Evolutionary conservation across 306 rosid genomes (phyloP).

Genomic region (Medicago lupulina): DNA sequence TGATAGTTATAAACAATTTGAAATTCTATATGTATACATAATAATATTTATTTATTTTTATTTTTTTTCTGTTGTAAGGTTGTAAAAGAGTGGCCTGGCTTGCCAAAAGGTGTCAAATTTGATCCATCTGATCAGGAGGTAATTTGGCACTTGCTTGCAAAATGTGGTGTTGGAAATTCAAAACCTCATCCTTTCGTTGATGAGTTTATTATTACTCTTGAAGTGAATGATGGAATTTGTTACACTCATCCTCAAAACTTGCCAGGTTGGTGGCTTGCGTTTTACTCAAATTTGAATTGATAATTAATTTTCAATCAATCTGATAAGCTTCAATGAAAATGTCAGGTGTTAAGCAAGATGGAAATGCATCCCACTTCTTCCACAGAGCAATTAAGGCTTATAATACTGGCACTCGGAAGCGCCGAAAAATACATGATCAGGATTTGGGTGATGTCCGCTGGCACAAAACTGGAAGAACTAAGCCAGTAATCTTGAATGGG

Average conservation of each 20-base stretch:
- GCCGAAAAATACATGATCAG: conserved; percentile 66
- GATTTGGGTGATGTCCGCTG: conserved; percentile 85
- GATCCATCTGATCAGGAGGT: too few species aligned
- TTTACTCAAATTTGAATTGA: conserved; percentile 30
- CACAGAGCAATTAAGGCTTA: conserved; percentile 89
- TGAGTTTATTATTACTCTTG: too few species aligned
- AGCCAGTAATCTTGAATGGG: conserved; percentile 69
- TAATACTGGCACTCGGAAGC: conserved; percentile 80
- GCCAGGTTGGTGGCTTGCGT: conserved; percentile 60
- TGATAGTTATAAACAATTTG: too few species aligned
- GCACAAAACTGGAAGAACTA: conserved; percentile 93
- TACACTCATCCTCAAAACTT: conserved; percentile 80
- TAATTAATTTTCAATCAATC: conserved; percentile 26
- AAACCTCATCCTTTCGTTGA: too few species aligned
- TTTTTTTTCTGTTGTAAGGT: too few species aligned
- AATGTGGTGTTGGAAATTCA: too few species aligned
- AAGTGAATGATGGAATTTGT: conserved; percentile 42
- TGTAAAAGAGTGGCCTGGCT: too few species aligned
- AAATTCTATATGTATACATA: too few species aligned
- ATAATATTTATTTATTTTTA: too few species aligned
- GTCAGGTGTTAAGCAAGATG: conserved; percentile 81
- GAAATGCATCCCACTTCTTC: conserved; percentile 78
- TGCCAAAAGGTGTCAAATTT: too few species aligned
- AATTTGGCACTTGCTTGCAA: too few species aligned
- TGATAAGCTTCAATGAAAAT: conserved; percentile 15